Base-by-base conservation (phyloP, 495 filamentous ascomycete species). In the Xylaria nigripes region DNA sequence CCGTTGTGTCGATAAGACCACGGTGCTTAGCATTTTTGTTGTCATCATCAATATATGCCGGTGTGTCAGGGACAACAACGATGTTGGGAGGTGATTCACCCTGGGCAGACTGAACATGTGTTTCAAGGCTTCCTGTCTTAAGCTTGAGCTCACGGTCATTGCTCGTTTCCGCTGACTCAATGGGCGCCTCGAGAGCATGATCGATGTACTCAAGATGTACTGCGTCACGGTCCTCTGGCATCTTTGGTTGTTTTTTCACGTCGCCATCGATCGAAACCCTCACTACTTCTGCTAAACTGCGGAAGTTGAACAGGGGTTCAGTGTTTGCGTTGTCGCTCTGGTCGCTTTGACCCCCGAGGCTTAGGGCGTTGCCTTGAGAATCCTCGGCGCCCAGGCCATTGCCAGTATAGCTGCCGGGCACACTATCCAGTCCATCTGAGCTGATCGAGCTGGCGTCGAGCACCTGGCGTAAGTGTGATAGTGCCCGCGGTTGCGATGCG, bases 241-340 rank as follows among this genome's bases (percentile, higher is more conserved):
- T 64, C 45, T 19, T 41, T 30, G 7, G 47, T 24, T 21, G 60
- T 52, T 19, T 45, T 44, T 30, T 27, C 1, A 23, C 24, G 3
- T 64, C 61, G 10, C 63, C 65, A 45, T 78, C 73, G n/a, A 76
- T 59, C 4, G 67, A 70, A 9, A 76, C 71, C 15, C 84, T 87
- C 50, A 96, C 90, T 62, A 95, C 86, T 54, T 86, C 87, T 3
- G 87, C 87, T 23, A 96, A 73, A 59, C 89, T 95, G 50, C 87
- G 75, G 61, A 96, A 96, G 67, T 94, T 95, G 72, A 95, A 91
- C 81, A 95, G 82, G 2, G 87, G 81, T 60, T 96, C 91, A 0
- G 73, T 68, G 44, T 80, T 78, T 1, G 78, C 70, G 56, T 74
- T 80, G 16, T 72, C 68, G 19, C 67, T 69, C n/a, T 72, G 68